Conservation (phyloP, 78 protist species). For the Dictyostelium citrinum region DNA sequence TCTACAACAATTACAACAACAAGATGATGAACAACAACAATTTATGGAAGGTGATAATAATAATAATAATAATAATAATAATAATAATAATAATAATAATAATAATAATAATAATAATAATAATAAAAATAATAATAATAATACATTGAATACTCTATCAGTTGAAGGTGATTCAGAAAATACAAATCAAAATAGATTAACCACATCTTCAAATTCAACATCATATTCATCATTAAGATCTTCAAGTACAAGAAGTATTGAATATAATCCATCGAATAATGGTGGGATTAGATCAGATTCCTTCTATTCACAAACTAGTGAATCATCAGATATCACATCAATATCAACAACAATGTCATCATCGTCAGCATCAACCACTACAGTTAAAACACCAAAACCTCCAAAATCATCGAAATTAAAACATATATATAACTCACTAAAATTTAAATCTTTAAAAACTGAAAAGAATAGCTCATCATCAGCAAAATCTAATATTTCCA, state of each 20-base stretch:
- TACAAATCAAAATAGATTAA: background rate
- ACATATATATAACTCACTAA: slow-evolving; percentile 35
- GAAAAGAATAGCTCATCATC: background rate
- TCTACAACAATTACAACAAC: background rate
- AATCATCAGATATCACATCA: background rate
- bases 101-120: background rate
- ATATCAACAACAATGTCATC: background rate
- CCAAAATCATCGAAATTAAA: slow-evolving; percentile 18
- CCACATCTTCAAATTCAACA: background rate
- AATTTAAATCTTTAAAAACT: slow-evolving; percentile 2
- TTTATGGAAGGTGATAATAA: background rate
- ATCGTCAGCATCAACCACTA: background rate
- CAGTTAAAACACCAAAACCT: background rate
- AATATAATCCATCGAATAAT: background rate
- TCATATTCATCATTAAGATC: slow-evolving; percentile 30
- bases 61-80: background rate
- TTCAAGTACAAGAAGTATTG: background rate
- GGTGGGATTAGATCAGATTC: slow-evolving; percentile 1
- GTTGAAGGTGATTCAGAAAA: background rate
- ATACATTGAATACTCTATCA: background rate
- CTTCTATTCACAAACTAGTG: background rate
- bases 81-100: background rate
- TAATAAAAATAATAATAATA: too few relatives aligned
- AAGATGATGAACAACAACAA: slow-evolving; percentile 4
- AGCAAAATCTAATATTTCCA: background rate